Conservation (phyloP, 129 eudicot species). For the Chrysanthemum lavandulifolium region DNA sequence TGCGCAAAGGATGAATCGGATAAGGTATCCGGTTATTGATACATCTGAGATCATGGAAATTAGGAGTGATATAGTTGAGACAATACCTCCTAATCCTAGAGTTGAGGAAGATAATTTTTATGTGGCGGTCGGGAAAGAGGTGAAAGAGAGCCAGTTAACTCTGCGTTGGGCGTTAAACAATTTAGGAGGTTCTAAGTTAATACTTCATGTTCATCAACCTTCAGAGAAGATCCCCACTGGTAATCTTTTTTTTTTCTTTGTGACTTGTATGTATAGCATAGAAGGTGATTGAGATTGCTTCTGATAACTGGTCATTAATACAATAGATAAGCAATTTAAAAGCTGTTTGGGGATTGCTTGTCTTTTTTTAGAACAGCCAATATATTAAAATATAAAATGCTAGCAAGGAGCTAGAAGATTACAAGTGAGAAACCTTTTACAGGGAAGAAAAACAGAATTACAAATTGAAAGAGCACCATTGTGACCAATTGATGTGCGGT, state of each 20-base stretch:
- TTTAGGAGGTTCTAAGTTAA: conserved; percentile 50
- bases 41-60: conserved; percentile 32
- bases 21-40: conserved; percentile 42
- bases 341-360: too few species aligned
- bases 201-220: conserved; percentile 87
- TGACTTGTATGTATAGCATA: conserved; percentile 3
- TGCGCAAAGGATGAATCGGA: not conserved
- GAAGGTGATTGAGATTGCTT: too few species aligned
- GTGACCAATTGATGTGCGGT: too few species aligned
- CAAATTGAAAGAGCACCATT: too few species aligned
- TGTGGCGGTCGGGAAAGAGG: conserved; percentile 66
- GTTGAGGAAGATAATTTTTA: conserved; percentile 43
- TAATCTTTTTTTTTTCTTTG: conserved; percentile 28
- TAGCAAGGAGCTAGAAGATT: too few species aligned
- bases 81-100: conserved; percentile 18
- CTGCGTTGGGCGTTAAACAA: conserved; percentile 67
- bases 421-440: too few species aligned
- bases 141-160: conserved; percentile 52
- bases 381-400: too few species aligned
- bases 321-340: too few species aligned
- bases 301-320: too few species aligned
- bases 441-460: too few species aligned
- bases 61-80: conserved; percentile 39
- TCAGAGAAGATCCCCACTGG: conserved; percentile 58
- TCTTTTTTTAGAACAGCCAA: too few species aligned